These are phyloP conservation scores for Truncatella angustata DNA, from an alignment of 2,329 filamentous ascomycete species.

Conservation along the genomic window DNA sequence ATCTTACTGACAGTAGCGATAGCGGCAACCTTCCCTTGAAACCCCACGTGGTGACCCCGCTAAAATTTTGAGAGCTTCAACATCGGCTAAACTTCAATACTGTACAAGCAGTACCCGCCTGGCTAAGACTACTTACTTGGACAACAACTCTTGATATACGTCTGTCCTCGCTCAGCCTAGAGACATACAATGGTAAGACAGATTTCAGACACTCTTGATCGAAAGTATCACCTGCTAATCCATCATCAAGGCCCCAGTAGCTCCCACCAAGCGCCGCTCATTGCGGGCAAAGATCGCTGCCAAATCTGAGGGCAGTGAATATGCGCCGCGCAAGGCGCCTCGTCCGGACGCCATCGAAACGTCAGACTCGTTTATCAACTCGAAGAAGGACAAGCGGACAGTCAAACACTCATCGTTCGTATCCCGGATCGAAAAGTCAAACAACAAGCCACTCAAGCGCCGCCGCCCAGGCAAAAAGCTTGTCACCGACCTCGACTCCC, in stretches of 20 bases:
- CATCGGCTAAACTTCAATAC: background rate
- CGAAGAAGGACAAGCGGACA: slow-evolving; percentile 79
- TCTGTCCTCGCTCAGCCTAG: too few relatives aligned
- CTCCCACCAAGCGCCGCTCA: slow-evolving; percentile 52
- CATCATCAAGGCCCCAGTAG: slow-evolving; percentile 35
- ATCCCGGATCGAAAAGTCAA: slow-evolving; percentile 67
- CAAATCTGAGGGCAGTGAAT: slow-evolving; percentile 42
- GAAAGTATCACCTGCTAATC: background rate
- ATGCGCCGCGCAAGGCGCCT: slow-evolving; percentile 51
- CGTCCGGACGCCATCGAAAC: slow-evolving; percentile 49
- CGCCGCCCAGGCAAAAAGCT: slow-evolving; percentile 75
- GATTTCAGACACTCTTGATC: too few relatives aligned
- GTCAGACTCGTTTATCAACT: slow-evolving; percentile 59
- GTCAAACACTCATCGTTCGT: slow-evolving; percentile 82
- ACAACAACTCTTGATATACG: too few relatives aligned
- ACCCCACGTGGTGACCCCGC: background rate
- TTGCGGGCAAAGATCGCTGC: slow-evolving; percentile 55
- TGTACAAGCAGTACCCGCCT: background rate
- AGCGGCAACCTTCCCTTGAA: background rate
- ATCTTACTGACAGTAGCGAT: slow-evolving; percentile 1
- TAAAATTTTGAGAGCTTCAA: slow-evolving; percentile 6
- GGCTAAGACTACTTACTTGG: too few relatives aligned
- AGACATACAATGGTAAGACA: background rate
- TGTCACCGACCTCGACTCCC: slow-evolving; percentile 67
- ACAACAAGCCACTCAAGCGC: slow-evolving; percentile 56